Evolutionary conservation across 2,329 filamentous ascomycete genomes (phyloP), one percentile per base, ranked within the genome.

Genomic region (Alternaria triticina): DNA sequence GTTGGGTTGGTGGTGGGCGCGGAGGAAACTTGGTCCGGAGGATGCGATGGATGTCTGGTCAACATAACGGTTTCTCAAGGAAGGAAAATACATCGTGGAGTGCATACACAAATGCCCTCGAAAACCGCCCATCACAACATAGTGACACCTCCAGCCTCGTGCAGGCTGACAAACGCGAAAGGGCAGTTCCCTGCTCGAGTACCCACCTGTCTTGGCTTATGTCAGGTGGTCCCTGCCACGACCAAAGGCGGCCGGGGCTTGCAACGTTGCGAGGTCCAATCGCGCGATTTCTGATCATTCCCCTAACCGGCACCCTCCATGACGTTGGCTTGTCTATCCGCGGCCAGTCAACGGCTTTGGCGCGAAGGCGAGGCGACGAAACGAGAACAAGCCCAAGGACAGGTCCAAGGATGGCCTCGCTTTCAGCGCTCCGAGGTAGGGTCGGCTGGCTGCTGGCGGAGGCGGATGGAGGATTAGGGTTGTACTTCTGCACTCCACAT

Each of bases 261-360:
- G 5, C 25, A 33, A 23, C 61, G 61, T 57, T 63, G 45, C 27
- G 57, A 58, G 51, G 59, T 22, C 57, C 61, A 71, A 70, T 74
- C 66, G 67, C 65, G 28, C 44, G 44, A 45, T 12, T 59, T 70
- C 70, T 70, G 67, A 76, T 78, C 74, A 69, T 66, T 77, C 52
- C 75, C 73, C 30, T 33, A 65, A 66, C 57, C 17, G 71, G 74
- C 58, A 46, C 50, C 59, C 72, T 70, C 70, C 36, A 75, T 78
- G 76, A 78, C 75, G 75, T 76, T 58, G 47, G 62, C 47, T 50
- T 55, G 52, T 63, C 36, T 25, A 40, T 30, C 55, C 28, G 56
- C 10, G 61, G 57, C 64, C 61, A 60, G 49, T 61, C 47, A 36
- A 57, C 54, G 28, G 22, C 28, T 25, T 36, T 52, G 36, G 36